Percentiles rank a stretch among this genome's conserved stretches.
Evolutionary conservation across 176 grass and related monocot genomes (phyloP).

Genomic region (Elymus sibiricus): DNA sequence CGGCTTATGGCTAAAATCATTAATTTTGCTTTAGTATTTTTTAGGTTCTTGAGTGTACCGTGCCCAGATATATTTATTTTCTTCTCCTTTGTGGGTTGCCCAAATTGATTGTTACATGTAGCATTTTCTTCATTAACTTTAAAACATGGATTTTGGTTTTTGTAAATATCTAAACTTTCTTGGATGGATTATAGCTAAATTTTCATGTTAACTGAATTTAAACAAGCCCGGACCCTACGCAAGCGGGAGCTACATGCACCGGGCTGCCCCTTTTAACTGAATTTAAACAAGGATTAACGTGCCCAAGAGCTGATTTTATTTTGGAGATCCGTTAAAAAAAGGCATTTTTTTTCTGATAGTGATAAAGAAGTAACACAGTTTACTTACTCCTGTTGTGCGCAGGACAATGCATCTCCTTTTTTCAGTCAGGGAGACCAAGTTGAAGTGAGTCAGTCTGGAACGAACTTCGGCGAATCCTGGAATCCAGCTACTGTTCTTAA

Average conservation of each 20-base stretch:
- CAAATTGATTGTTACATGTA: neutral
- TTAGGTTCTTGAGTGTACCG: too few species aligned
- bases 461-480: constrained; percentile 23
- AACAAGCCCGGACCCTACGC: too few species aligned
- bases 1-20: too few species aligned
- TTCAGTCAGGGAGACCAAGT: constrained; percentile 25
- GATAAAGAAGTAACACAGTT: neutral
- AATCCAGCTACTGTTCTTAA: constrained; percentile 38
- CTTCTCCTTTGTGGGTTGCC: neutral
- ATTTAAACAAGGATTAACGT: neutral
- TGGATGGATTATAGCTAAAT: neutral
- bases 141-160: neutral
- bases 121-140: neutral
- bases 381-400: neutral
- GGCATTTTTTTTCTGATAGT: neutral
- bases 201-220: neutral
- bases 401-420: neutral
- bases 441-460: constrained; percentile 32
- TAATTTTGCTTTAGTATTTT: too few species aligned
- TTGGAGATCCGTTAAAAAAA: neutral
- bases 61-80: too few species aligned
- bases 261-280: too few species aligned
- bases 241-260: too few species aligned
- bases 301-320: neutral
- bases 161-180: neutral